These are phyloP conservation scores for Colletotrichum tofieldiae DNA, from an alignment of 2,329 filamentous ascomycete species.

Conservation along the genomic window DNA sequence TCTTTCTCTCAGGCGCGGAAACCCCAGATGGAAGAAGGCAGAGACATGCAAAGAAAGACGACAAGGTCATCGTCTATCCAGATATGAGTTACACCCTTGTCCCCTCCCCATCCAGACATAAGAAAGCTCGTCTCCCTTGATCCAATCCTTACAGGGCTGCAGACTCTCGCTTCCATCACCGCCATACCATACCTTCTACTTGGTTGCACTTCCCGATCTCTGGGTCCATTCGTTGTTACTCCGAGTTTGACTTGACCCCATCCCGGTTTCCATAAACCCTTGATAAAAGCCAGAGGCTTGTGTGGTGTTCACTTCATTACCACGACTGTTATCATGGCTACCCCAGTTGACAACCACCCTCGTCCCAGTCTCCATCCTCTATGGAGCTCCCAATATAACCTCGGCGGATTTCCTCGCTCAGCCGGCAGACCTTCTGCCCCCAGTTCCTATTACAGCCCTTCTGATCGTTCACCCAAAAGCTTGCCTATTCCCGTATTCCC, in stretches of 20 bases:
- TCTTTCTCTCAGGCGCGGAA: constrained; percentile 19
- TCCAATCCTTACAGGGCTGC: constrained; percentile 15
- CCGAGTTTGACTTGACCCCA: not conserved
- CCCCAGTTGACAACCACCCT: constrained; percentile 37
- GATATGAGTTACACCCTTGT: constrained; percentile 13
- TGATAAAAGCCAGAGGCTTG: constrained; percentile 10
- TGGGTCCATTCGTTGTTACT: constrained; percentile 21
- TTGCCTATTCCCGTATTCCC: constrained; percentile 55
- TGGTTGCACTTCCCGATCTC: constrained; percentile 32
- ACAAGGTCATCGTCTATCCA: constrained; percentile 9
- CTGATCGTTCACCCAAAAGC: constrained; percentile 48
- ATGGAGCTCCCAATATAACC: constrained; percentile 52
- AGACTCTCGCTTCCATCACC: constrained; percentile 30
- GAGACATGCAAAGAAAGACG: constrained; percentile 10
- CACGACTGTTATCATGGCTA: constrained; percentile 36
- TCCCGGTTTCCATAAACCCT: not conserved
- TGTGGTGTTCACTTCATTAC: constrained; percentile 11
- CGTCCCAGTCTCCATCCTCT: constrained; percentile 49
- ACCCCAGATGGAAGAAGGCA: constrained; percentile 12
- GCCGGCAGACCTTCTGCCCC: constrained; percentile 16
- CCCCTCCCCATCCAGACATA: constrained; percentile 34
- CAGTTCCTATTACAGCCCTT: constrained; percentile 48
- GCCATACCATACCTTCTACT: constrained; percentile 1
- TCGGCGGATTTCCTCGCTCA: constrained; percentile 45
- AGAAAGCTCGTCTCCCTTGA: constrained; percentile 35